These are phyloP conservation scores for Ricinus communis DNA, from an alignment of 345 rosid species.

Conservation along the genomic window DNA sequence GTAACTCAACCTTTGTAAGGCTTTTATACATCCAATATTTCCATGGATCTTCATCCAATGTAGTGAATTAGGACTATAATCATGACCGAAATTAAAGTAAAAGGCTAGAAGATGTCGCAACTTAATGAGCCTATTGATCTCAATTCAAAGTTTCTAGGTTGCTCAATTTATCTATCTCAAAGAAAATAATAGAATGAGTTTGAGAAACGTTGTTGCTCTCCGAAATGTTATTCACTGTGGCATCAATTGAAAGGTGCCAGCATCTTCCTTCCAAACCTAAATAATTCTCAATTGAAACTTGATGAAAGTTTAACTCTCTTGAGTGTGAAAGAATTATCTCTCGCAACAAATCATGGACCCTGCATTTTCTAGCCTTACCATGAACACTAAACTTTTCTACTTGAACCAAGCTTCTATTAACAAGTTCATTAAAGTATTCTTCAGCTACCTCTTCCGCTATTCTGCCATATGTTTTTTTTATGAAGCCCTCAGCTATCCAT, in stretches of 20 bases:
- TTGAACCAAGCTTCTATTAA: constrained; percentile 9
- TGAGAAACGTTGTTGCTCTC: not conserved
- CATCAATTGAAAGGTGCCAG: not conserved
- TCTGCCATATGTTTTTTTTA: not conserved
- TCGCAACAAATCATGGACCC: constrained; percentile 11
- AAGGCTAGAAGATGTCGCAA: constrained; percentile 7
- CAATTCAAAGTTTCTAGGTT: constrained; percentile 19
- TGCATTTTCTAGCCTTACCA: not conserved
- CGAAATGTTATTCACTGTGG: too few relatives aligned
- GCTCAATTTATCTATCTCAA: constrained; percentile 7
- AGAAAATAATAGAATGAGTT: constrained; percentile 1
- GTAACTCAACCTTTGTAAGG: not conserved
- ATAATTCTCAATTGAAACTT: not conserved
- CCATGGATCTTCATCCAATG: not conserved
- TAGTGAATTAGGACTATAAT: not conserved
- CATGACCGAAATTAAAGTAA: not conserved
- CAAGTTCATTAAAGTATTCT: constrained; percentile 8
- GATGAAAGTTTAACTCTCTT: not conserved
- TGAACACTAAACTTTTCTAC: not conserved
- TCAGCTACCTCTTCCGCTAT: constrained; percentile 5
- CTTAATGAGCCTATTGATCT: not conserved
- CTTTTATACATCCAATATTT: not conserved
- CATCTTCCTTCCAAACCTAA: not conserved
- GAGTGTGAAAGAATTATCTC: not conserved
- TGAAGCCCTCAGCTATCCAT: constrained; percentile 19